phyloP scores from a whole-genome alignment of 2,329 filamentous ascomycete genomes.

The Ceratocystis colombiana region DNA sequence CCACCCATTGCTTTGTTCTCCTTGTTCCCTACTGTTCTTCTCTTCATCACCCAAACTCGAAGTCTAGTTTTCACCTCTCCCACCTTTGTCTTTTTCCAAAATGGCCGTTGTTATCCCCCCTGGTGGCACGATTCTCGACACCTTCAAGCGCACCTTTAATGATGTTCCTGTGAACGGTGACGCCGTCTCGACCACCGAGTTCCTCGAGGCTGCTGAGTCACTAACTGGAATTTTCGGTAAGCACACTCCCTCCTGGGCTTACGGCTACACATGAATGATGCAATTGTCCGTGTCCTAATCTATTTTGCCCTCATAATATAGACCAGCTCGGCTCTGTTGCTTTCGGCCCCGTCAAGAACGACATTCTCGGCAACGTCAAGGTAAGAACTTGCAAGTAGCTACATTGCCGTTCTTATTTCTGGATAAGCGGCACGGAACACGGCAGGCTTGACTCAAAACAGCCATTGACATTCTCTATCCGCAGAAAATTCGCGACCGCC shows the following conservation, averaged over 20 bases:
- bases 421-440: background rate
- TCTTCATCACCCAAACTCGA: background rate
- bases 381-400: conserved; percentile 38
- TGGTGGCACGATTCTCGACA: conserved; percentile 74
- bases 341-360: conserved; percentile 82
- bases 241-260: conserved; percentile 10
- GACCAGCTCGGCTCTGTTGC: conserved; percentile 59
- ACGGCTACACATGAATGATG: background rate
- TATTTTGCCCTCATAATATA: conserved; percentile 29
- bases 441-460: too few species aligned
- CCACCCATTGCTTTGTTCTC: conserved; percentile 1
- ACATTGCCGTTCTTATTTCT: conserved; percentile 3
- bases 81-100: conserved; percentile 24
- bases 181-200: conserved; percentile 70
- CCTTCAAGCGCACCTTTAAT: conserved; percentile 70
- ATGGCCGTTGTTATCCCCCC: conserved; percentile 49
- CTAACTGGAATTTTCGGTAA: conserved; percentile 77
- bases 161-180: conserved; percentile 66
- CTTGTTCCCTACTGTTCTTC: background rate
- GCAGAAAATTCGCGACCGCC: conserved; percentile 81
- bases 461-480: background rate
- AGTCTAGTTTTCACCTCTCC: background rate
- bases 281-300: background rate
- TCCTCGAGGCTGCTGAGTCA: conserved; percentile 83
- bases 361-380: conserved; percentile 87